Evolutionary conservation across 78 protist species (phyloP).

Genomic region (Protostelium mycophagum): DNA sequence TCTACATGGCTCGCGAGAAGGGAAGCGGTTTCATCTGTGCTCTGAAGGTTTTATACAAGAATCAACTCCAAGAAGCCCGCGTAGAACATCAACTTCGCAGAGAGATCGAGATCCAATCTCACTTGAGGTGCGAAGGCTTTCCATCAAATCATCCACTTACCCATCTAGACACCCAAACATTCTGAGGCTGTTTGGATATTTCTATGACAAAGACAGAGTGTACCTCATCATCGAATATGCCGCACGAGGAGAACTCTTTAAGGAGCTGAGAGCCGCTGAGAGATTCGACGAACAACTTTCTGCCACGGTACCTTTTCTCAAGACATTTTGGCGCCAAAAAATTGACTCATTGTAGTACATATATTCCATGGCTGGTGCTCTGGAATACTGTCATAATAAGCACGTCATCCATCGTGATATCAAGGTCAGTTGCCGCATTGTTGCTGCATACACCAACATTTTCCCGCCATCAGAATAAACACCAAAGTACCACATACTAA

Average conservation of each 20-base stretch:
- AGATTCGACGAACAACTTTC: conserved; percentile 58
- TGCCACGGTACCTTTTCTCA: conserved; percentile 41
- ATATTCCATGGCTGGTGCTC: conserved; percentile 75
- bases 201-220: conserved; percentile 86
- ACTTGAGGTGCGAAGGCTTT: conserved; percentile 36
- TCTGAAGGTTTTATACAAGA: conserved; percentile 90
- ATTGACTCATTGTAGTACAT: conserved; percentile 45
- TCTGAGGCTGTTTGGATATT: conserved; percentile 91
- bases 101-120: conserved; percentile 94
- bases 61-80: conserved; percentile 60
- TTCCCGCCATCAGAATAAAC: background rate
- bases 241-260: conserved; percentile 91
- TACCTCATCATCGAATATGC: conserved; percentile 96
- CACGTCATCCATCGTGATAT: conserved; percentile 97
- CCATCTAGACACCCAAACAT: conserved; percentile 83
- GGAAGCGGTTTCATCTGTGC: conserved; percentile 86
- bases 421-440: conserved; percentile 43
- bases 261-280: conserved; percentile 54
- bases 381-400: conserved; percentile 80
- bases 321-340: background rate
- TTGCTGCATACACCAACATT: background rate
- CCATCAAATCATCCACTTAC: background rate
- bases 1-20: conserved; percentile 93
- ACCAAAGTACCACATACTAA: too few relatives aligned
- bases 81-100: conserved; percentile 90